These are phyloP conservation scores for Corynascus novoguineensis DNA, from an alignment of 495 filamentous ascomycete genomes.

Conservation along the genomic window DNA sequence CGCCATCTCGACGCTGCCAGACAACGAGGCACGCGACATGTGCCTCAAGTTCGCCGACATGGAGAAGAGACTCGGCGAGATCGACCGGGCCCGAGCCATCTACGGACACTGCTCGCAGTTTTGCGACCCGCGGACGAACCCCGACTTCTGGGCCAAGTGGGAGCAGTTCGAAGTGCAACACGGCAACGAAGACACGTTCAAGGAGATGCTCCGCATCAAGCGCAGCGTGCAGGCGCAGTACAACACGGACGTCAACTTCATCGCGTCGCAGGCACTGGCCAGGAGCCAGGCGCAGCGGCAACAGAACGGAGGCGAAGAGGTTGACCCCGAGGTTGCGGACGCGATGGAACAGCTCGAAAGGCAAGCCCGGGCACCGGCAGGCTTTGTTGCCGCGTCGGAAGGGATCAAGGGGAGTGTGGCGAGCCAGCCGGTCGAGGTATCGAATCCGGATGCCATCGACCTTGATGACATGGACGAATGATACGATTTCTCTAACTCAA, in stretches of 20 bases:
- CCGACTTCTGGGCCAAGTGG: conserved; percentile 93
- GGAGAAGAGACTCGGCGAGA: conserved; percentile 93
- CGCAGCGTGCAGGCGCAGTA: conserved; percentile 95
- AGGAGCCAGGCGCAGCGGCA: conserved; percentile 60
- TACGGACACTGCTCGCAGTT: conserved; percentile 97
- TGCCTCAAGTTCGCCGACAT: conserved; percentile 99
- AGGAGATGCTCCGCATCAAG: conserved; percentile 98
- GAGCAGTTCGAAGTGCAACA: conserved; percentile 95
- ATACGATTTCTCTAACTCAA: conserved; percentile 10
- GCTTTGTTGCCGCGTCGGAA: conserved; percentile 83
- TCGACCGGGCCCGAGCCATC: conserved; percentile 90
- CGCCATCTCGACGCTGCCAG: conserved; percentile 84
- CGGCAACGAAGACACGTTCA: conserved; percentile 98
- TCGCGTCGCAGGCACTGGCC: conserved; percentile 91
- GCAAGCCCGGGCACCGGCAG: conserved; percentile 79
- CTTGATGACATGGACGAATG: conserved; percentile 60
- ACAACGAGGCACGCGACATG: conserved; percentile 94
- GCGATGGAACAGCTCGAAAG: conserved; percentile 90
- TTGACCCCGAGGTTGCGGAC: conserved; percentile 56
- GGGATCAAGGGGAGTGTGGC: conserved; percentile 68
- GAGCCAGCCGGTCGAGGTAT: conserved; percentile 41
- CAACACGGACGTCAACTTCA: conserved; percentile 98
- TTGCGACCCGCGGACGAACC: conserved; percentile 87
- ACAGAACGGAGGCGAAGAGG: conserved; percentile 35
- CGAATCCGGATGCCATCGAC: conserved; percentile 87